Evolutionary conservation across 2,329 filamentous ascomycete genomes (phyloP).

Genomic region (Fusarium sulawesiense): DNA sequence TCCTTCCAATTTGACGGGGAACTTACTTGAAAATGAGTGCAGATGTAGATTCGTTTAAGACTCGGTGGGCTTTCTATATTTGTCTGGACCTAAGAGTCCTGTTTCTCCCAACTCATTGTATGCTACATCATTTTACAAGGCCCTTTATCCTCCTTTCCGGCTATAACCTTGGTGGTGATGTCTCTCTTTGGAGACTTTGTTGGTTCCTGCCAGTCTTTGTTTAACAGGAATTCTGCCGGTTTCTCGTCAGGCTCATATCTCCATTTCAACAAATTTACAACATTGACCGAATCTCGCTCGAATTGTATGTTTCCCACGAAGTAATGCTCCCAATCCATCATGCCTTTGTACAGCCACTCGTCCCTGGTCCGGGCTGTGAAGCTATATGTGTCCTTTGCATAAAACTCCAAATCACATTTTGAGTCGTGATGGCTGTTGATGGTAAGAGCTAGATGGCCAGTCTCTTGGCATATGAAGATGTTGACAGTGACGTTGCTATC

Average conservation of each 20-base stretch:
- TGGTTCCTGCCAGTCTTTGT: background rate
- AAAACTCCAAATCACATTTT: background rate
- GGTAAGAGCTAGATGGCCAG: background rate
- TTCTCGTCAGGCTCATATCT: background rate
- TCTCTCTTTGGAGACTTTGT: no score
- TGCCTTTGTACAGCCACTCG: background rate
- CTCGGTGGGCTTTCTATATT: no score
- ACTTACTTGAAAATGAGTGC: no score
- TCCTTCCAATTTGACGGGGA: no score
- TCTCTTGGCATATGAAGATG: background rate
- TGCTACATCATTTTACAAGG: accelerated
- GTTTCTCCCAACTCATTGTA: no score
- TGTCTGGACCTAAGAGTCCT: no score
- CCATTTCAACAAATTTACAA: background rate
- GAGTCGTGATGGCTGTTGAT: background rate
- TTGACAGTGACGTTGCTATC: background rate
- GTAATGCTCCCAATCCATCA: slow-evolving; percentile 1
- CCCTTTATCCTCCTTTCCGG: no score
- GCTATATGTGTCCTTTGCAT: background rate
- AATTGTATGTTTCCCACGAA: background rate
- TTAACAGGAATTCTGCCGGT: background rate
- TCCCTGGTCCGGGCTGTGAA: background rate
- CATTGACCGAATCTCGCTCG: background rate
- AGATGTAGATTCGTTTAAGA: no score
- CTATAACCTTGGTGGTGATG: accelerated